Percentiles rank a stretch among this genome's conserved stretches.
Evolutionary conservation across 805 yeast species (phyloP).

Genomic region (Lipomyces sp.): DNA sequence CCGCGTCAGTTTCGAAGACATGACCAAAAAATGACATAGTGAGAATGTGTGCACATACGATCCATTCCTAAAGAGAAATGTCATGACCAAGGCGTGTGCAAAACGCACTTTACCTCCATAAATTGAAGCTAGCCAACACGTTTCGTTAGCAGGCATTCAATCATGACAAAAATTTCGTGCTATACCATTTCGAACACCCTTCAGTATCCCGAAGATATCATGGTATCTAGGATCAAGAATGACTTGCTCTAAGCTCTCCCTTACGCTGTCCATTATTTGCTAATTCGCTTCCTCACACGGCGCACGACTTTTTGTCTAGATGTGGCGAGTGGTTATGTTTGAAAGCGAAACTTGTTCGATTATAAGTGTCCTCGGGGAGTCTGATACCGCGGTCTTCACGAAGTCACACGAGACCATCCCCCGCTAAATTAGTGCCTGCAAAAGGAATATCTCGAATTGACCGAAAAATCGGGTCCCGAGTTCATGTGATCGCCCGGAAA

Average conservation of each 20-base stretch:
- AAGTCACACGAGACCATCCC: not conserved
- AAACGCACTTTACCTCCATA: slow-evolving; percentile 68
- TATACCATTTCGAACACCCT: slow-evolving; percentile 50
- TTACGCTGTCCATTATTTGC: slow-evolving; percentile 13
- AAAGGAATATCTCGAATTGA: no score
- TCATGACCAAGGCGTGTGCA: slow-evolving; percentile 67
- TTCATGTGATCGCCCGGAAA: no score
- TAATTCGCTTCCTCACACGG: not conserved
- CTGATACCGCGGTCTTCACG: slow-evolving; percentile 1
- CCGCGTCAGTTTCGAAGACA: slow-evolving; percentile 29
- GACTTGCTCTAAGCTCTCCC: slow-evolving; percentile 1
- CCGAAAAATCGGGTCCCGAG: no score
- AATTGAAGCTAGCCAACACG: slow-evolving; percentile 50
- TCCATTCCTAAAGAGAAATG: slow-evolving; percentile 59
- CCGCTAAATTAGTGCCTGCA: not conserved
- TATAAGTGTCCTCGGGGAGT: not conserved
- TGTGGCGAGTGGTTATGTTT: not conserved
- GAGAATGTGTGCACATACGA: slow-evolving; percentile 43
- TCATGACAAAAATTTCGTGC: not conserved
- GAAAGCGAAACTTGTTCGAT: not conserved
- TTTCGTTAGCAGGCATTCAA: not conserved
- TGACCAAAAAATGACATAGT: not conserved
- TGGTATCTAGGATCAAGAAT: slow-evolving; percentile 46
- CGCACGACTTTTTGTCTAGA: not conserved
- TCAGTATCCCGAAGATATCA: slow-evolving; percentile 47